These are phyloP conservation scores for Naganishia onofrii DNA, from an alignment of 768 basidiomycete genomes.

Conservation along the genomic window DNA sequence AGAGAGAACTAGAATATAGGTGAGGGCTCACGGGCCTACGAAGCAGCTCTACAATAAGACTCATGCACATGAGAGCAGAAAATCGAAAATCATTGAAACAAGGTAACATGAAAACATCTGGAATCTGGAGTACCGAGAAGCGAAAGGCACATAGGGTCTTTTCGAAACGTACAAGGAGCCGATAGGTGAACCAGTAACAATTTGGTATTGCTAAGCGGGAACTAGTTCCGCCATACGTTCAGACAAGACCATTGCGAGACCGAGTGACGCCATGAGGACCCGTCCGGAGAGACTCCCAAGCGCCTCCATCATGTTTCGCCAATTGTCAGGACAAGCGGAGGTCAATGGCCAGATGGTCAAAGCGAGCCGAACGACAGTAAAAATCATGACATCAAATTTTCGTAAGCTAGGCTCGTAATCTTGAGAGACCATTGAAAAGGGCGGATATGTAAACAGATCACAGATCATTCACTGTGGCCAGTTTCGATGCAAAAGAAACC, in stretches of 20 bases:
- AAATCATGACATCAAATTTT: conserved; percentile 42
- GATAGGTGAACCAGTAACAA: too few relatives aligned
- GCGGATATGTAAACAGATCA: too few relatives aligned
- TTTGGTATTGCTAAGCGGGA: not conserved
- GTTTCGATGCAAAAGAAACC: not conserved
- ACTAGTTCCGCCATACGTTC: conserved; percentile 35
- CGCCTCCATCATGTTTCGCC: conserved; percentile 43
- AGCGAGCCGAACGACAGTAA: conserved; percentile 44
- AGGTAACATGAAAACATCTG: too few relatives aligned
- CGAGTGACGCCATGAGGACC: conserved; percentile 42
- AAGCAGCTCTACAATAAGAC: too few relatives aligned
- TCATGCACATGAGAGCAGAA: too few relatives aligned
- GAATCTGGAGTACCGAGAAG: too few relatives aligned
- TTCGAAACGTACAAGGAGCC: too few relatives aligned
- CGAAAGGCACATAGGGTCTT: too few relatives aligned
- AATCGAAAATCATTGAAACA: too few relatives aligned
- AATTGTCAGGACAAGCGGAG: conserved; percentile 42
- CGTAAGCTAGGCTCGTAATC: conserved; percentile 34
- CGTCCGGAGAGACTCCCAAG: conserved; percentile 42
- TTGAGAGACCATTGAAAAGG: too few relatives aligned
- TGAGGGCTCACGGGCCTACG: too few relatives aligned
- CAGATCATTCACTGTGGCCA: not conserved
- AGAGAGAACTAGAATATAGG: too few relatives aligned
- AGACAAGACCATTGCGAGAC: conserved; percentile 40
- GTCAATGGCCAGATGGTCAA: conserved; percentile 46